Conservation (phyloP, 2,329 filamentous ascomycete genomes). For the Colletotrichum euphorbiae region DNA sequence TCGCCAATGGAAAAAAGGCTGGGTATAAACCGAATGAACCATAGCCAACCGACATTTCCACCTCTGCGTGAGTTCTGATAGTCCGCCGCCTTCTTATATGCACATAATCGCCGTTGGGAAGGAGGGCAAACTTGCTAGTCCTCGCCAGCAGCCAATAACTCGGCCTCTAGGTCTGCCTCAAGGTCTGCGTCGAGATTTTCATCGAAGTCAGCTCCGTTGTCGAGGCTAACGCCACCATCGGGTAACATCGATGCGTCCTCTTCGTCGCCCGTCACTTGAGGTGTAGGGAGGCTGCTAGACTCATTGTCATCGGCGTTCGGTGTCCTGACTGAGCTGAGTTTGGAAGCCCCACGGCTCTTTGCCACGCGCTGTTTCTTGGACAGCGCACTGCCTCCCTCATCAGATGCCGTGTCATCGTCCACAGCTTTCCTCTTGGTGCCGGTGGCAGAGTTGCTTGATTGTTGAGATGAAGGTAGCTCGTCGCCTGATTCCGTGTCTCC, state of each 20-base stretch:
- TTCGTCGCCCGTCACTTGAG: constrained; percentile 56
- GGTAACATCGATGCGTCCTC: constrained; percentile 46
- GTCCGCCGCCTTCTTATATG: constrained; percentile 9
- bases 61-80: constrained; percentile 1
- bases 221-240: constrained; percentile 42
- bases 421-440: constrained; percentile 38
- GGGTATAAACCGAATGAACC: constrained; percentile 41
- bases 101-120: background rate
- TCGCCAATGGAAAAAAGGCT: constrained; percentile 38
- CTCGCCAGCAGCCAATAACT: constrained; percentile 66
- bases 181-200: constrained; percentile 58
- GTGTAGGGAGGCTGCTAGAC: constrained; percentile 54
- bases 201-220: constrained; percentile 56
- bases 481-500: constrained; percentile 38
- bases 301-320: constrained; percentile 52
- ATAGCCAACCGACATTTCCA: constrained; percentile 37
- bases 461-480: constrained; percentile 33
- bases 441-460: constrained; percentile 10
- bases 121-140: constrained; percentile 9
- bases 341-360: constrained; percentile 57
- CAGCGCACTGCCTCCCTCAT: constrained; percentile 47
- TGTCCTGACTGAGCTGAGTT: constrained; percentile 59
- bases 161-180: constrained; percentile 71
- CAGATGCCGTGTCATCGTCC: constrained; percentile 45
- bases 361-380: constrained; percentile 65